A percentile compares a stretch with the other conserved stretches of the same genome.
phyloP scores from a whole-genome alignment of 768 basidiomycete genomes.

The Melanogaster broomeanus region DNA sequence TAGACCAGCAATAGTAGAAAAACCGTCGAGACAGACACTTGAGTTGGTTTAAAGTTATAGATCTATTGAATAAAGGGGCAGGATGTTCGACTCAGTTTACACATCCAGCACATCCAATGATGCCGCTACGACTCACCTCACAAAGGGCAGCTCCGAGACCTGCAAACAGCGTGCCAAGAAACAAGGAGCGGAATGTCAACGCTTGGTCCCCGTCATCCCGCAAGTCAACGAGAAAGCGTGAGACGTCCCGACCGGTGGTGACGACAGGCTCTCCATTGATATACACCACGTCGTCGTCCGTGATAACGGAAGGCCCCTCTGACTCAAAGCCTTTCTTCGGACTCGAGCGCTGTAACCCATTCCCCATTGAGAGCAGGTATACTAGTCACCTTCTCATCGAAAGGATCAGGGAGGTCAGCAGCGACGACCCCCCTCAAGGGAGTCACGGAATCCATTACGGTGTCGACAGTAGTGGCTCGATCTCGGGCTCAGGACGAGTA shows the following conservation, averaged over 20 bases:
- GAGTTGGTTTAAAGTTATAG: slow-evolving; percentile 60
- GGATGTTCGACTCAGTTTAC: neutral
- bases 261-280: slow-evolving; percentile 6
- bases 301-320: neutral
- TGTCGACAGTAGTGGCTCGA: neutral
- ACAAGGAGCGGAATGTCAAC: slow-evolving; percentile 55
- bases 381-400: neutral
- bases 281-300: neutral
- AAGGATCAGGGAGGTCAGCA: neutral
- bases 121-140: slow-evolving; percentile 42
- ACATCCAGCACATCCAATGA: neutral
- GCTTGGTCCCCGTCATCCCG: slow-evolving; percentile 60
- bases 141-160: slow-evolving; percentile 57
- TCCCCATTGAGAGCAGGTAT: neutral
- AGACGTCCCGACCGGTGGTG: slow-evolving; percentile 47
- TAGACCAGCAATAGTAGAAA: slow-evolving; percentile 59
- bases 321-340: neutral
- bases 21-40: slow-evolving; percentile 51
- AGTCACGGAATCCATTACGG: neutral
- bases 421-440: neutral
- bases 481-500: neutral
- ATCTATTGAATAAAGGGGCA: slow-evolving; percentile 44
- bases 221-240: slow-evolving; percentile 53
- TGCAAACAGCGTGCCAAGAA: slow-evolving; percentile 56
- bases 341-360: neutral